Base-by-base conservation (phyloP, 306 rosid species). In the Nissolia schottii region DNA sequence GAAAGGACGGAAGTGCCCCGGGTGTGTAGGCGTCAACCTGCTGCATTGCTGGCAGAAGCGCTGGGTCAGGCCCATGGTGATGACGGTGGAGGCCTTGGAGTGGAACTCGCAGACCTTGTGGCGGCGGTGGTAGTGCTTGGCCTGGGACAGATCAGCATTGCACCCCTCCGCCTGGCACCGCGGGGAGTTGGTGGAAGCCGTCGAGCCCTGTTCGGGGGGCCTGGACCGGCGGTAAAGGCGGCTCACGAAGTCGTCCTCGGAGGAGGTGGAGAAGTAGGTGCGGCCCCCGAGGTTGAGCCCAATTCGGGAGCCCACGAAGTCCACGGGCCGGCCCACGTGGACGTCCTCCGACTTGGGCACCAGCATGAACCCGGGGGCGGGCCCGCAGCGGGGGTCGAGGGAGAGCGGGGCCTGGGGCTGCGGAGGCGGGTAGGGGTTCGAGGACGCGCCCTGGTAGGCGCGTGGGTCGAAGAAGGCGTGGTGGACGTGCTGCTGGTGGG, bases 41-140 rank as follows among this genome's bases (percentile, higher is more conserved):
- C 98, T 93, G 71, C 98, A 93, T 85, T 93, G 98, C 73, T 93
- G 98, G 87, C 98, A 93, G 85, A 93, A 93, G 60, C 98, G 93
- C 91, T 93, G 98, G 80, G 98, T 93, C 86, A 93, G 72, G 58
- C 98, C 98, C 85, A 93, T 91, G 45, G 98, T 83, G 45, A 93
- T 79, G 81, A 93, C 98, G 48, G 94, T 89, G 77, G 98, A 82
- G 34, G 98, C 91, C 45, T 93, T 93, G 64, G 98, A 93, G 85
- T 93, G 98, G 70, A 86, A 91, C 85, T 93, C 98, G 77, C 98
- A 93, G 49, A 93, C 98, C 81, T 93, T 93, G 84, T 93, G 98
- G 40, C 98, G 94, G 7, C 97, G 96, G 83, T 93, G 97, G 91
- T 93, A 93, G 81, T 93, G 98, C 82, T 93, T 93, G 0, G 97